A percentile compares a stretch with the other conserved stretches of the same genome.
phyloP scores from a whole-genome alignment of 2,329 filamentous ascomycete species.

The Cadophora sp. region DNA sequence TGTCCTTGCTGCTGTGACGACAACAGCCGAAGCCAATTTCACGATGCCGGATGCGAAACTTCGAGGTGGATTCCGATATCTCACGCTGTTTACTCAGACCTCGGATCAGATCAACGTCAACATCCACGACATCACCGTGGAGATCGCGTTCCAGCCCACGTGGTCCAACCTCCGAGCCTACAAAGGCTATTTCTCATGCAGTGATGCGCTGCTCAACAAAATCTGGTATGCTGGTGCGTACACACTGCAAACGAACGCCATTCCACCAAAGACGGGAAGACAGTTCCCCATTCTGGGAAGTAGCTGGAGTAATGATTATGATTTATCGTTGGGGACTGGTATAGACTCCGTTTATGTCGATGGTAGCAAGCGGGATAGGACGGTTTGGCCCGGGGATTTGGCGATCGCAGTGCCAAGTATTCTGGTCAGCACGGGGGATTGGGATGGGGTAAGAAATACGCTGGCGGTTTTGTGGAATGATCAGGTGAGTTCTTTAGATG shows the following conservation, averaged over 20 bases:
- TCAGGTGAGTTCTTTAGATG: slow-evolving; percentile 23
- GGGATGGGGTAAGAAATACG: slow-evolving; percentile 57
- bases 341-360: slow-evolving; percentile 49
- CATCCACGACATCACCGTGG: slow-evolving; percentile 44
- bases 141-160: slow-evolving; percentile 50
- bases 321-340: slow-evolving; percentile 47
- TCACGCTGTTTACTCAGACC: slow-evolving; percentile 54
- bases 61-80: slow-evolving; percentile 59
- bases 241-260: slow-evolving; percentile 46
- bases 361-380: slow-evolving; percentile 63
- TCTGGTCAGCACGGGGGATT: slow-evolving; percentile 60
- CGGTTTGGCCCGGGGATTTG: slow-evolving; percentile 69
- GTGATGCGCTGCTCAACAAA: slow-evolving; percentile 57
- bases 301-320: slow-evolving; percentile 49
- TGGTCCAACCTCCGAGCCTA: slow-evolving; percentile 55
- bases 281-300: slow-evolving; percentile 39
- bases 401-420: slow-evolving; percentile 60
- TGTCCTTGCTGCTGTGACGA: slow-evolving; percentile 51
- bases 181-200: slow-evolving; percentile 60
- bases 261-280: slow-evolving; percentile 44
- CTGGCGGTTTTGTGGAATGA: slow-evolving; percentile 50
- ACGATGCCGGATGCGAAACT: slow-evolving; percentile 52
- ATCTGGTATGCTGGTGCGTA: slow-evolving; percentile 59
- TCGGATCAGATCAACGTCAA: slow-evolving; percentile 37
- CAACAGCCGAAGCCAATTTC: slow-evolving; percentile 46